These are phyloP conservation scores for Curvularia sp. DNA, from an alignment of 2,329 filamentous ascomycete species.

Conservation along the genomic window DNA sequence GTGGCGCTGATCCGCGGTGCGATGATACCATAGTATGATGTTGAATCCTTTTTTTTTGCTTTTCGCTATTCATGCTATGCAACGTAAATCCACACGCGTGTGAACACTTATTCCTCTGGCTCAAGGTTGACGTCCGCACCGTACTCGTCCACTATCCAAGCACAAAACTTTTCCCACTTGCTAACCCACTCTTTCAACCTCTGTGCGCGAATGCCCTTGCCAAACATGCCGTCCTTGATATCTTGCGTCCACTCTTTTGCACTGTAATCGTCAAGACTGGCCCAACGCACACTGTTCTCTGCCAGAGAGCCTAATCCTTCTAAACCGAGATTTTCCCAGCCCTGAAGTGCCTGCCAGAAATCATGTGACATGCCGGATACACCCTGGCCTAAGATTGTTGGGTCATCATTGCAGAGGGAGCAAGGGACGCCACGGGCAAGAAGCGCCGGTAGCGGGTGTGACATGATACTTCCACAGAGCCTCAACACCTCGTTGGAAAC, in stretches of 20 bases:
- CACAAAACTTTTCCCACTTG: conserved; percentile 88
- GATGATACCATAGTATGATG: not conserved
- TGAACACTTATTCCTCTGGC: conserved; percentile 47
- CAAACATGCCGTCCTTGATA: conserved; percentile 76
- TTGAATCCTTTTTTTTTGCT: not conserved
- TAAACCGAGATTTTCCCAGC: conserved; percentile 88
- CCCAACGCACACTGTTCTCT: conserved; percentile 92
- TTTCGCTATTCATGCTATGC: not conserved
- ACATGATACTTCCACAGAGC: conserved; percentile 76
- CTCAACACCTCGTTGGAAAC: conserved; percentile 89
- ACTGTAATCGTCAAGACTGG: conserved; percentile 82
- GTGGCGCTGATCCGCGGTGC: not conserved
- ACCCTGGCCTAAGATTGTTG: conserved; percentile 84
- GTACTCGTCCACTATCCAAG: conserved; percentile 86
- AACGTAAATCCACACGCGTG: not conserved
- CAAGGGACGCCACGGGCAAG: conserved; percentile 85
- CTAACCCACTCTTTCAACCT: conserved; percentile 78
- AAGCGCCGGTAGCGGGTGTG: conserved; percentile 82
- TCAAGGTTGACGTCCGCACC: conserved; percentile 59
- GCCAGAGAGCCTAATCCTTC: conserved; percentile 85
- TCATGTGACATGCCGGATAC: conserved; percentile 85
- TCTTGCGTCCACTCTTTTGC: conserved; percentile 74
- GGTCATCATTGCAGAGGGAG: conserved; percentile 88
- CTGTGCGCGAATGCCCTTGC: conserved; percentile 72
- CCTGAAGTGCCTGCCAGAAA: conserved; percentile 92